These are phyloP conservation scores for Trichoderma parareesei DNA, from an alignment of 495 filamentous ascomycete genomes.

Conservation along the genomic window DNA sequence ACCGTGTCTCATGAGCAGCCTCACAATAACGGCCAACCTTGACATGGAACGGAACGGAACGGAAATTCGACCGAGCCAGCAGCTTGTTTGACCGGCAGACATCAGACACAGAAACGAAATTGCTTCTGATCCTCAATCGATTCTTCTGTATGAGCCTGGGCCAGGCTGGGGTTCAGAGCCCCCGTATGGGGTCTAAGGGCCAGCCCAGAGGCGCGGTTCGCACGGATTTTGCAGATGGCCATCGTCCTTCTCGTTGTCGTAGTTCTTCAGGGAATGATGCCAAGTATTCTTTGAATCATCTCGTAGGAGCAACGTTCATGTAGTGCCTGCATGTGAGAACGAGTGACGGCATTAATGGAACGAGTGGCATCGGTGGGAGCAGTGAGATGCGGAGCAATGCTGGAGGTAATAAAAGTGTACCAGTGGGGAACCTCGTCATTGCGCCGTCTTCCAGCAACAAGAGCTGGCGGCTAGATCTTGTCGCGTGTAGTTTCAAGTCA, in stretches of 20 bases:
- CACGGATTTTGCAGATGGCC: background rate
- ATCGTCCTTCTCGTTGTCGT: too few relatives aligned
- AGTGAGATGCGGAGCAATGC: background rate
- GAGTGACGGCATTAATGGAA: too few relatives aligned
- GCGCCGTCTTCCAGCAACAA: background rate
- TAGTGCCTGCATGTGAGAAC: too few relatives aligned
- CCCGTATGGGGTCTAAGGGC: background rate
- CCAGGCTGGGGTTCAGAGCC: conserved; percentile 1
- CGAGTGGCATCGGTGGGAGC: background rate
- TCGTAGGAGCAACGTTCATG: too few relatives aligned
- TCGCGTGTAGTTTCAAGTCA: background rate
- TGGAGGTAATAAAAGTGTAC: too few relatives aligned
- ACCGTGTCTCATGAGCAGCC: background rate
- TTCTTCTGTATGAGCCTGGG: background rate
- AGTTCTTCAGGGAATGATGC: too few relatives aligned
- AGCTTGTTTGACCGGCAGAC: background rate
- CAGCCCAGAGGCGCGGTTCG: background rate
- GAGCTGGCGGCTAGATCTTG: background rate
- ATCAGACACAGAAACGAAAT: conserved; percentile 8
- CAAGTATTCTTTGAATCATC: too few relatives aligned
- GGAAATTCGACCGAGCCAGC: background rate
- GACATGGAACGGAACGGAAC: background rate
- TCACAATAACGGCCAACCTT: background rate
- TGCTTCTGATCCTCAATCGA: background rate
- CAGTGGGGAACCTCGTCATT: background rate